Base-by-base conservation (phyloP, 2,329 filamentous ascomycete genomes). In the Trichoderma harzianum region DNA sequence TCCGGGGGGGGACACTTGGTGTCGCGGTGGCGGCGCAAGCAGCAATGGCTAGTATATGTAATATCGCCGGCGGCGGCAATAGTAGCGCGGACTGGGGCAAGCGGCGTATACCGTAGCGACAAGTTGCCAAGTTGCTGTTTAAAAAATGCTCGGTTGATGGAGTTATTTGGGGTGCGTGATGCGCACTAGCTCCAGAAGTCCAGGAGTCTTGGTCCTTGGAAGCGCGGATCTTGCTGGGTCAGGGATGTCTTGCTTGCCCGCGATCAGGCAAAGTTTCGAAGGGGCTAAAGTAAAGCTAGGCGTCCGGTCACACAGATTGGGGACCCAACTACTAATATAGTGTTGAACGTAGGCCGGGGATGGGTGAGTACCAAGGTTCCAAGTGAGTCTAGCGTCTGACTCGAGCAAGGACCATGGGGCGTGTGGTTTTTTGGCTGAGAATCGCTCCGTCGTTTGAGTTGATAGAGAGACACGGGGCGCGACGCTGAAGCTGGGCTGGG, bases 301-400 rank as follows among this genome's bases (percentile, higher is more conserved):
- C 69, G 36, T 57, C 39, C 71, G 61, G 71, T 72, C 61, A 43
- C 39, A 72, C 71, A 71, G 71, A 67, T 66, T 80, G 79, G 80
- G 80, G 79, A 80, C 78, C 76, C 76, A 77, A 75, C 77, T 28
- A 80, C 80, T 82, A 82, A 80, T 82, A 82, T 82, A 82, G 80
- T 81, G 78, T 66, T 28, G 36, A 77, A 58, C 77, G 75, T 77
- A 77, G 76, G 79, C 78, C 78, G 79, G 74, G 79, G 73, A 67
- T 72, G 63, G 74, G 77, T 47, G 77, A 79, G 76, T 74, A 78
- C 78, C 74, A 80, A 81, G 74, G 76, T 74, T 78, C 78, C 74
- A 80, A 81, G 74, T 76, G 75, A 79, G 80, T 75, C 76, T 81
- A 81, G 80, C 79, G 79, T 75, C 32, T 74, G 74, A 77, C 76